Conservation (phyloP, 129 eudicot genomes). For the Silybum marianum region DNA sequence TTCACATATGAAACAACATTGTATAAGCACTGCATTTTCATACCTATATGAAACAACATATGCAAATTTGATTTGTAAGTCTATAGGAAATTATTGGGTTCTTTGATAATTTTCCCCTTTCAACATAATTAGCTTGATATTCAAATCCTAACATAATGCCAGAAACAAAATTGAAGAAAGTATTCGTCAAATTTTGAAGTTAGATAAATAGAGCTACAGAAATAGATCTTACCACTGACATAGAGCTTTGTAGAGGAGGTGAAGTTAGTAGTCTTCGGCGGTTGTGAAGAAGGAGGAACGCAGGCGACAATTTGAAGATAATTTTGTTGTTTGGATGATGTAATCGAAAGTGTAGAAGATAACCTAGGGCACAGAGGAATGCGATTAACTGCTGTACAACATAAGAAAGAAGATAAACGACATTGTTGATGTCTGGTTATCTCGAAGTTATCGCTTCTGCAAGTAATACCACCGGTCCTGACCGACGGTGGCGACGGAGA, state of each 20-base stretch:
- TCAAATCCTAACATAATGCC: background rate
- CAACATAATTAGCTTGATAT: background rate
- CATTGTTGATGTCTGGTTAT: constrained; percentile 3
- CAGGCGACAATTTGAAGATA: constrained; percentile 32
- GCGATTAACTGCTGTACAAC: constrained; percentile 2
- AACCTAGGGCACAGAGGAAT: background rate
- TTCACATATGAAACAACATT: no score
- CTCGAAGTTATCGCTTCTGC: constrained; percentile 4
- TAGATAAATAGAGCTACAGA: no score
- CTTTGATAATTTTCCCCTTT: no score
- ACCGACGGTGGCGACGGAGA: background rate
- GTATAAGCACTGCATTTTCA: no score
- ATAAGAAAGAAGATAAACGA: constrained; percentile 14
- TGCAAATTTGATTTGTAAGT: no score
- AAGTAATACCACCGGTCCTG: background rate
- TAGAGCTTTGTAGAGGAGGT: constrained; percentile 60
- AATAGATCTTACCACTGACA: constrained; percentile 70
- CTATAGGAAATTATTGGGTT: no score
- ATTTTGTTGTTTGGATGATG: constrained; percentile 15
- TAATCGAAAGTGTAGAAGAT: constrained; percentile 3
- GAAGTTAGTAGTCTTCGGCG: constrained; percentile 26
- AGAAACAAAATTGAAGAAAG: background rate
- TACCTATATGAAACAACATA: no score
- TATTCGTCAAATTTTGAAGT: background rate
- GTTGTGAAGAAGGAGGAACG: constrained; percentile 33